phyloP scores from a whole-genome alignment of 1,284 basidiomycete species.

The Puccinia sorghi region DNA sequence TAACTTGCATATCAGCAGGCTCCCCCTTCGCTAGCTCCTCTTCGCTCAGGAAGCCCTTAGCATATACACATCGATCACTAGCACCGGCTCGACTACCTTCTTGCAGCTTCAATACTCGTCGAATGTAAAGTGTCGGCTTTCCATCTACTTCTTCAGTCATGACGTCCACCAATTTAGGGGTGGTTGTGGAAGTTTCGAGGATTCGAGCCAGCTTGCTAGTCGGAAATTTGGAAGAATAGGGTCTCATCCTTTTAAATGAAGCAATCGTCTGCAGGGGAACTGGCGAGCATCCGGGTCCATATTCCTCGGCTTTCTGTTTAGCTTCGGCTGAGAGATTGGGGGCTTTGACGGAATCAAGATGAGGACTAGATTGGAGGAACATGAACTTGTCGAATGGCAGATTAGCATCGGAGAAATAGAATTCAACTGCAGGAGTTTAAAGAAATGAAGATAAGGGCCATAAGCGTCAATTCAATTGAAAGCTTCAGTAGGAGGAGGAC shows the following conservation, averaged over 20 bases:
- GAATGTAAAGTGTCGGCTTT: conserved; percentile 29
- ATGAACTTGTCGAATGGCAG: conserved; percentile 98
- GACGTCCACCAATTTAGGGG: conserved; percentile 42
- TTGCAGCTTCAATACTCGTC: conserved; percentile 38
- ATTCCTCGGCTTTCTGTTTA: conserved; percentile 36
- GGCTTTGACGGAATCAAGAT: conserved; percentile 43
- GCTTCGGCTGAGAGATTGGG: conserved; percentile 43
- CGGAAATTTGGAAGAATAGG: conserved; percentile 39
- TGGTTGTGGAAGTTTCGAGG: conserved; percentile 28
- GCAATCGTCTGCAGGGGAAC: conserved; percentile 43
- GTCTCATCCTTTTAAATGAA: conserved; percentile 49
- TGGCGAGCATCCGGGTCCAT: conserved; percentile 48
- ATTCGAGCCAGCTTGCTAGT: conserved; percentile 44
- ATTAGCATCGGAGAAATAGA: conserved; percentile 96
- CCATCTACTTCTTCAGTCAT: conserved; percentile 30
- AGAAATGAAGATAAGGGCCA: neutral
- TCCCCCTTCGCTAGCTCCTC: conserved; percentile 45
- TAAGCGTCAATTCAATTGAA: neutral
- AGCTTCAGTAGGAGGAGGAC: neutral
- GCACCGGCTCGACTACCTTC: conserved; percentile 40
- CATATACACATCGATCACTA: conserved; percentile 48
- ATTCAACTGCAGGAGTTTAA: conserved; percentile 70
- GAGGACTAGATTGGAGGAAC: conserved; percentile 60
- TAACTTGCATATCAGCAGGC: conserved; percentile 37
- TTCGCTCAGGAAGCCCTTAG: conserved; percentile 45